Evolutionary conservation across 2,329 filamentous ascomycete genomes (phyloP).

Genomic region (Celoporthe dispersa): DNA sequence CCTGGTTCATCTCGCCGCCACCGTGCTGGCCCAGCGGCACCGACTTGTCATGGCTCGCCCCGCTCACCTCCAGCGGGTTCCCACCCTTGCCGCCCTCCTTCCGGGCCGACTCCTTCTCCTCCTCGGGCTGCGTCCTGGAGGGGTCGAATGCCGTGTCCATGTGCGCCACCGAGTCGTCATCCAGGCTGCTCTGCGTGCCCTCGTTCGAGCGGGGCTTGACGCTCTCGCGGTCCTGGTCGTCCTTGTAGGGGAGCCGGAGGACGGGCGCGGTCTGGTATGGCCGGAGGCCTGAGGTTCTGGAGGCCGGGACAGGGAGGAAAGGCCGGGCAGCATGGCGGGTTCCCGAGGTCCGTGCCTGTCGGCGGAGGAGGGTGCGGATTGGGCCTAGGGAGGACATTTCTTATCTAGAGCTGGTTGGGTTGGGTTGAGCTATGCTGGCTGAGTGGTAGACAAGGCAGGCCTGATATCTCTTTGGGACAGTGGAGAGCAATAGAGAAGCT

Average conservation of each 20-base stretch:
- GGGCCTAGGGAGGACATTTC: slow-evolving; percentile 23
- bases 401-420: not conserved
- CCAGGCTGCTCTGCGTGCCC: slow-evolving; percentile 69
- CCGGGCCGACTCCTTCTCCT: slow-evolving; percentile 51
- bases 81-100: slow-evolving; percentile 37
- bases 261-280: slow-evolving; percentile 41
- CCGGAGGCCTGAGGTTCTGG: slow-evolving; percentile 29
- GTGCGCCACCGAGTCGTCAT: slow-evolving; percentile 59
- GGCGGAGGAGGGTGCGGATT: slow-evolving; percentile 27
- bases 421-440: not conserved
- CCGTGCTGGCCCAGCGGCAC: slow-evolving; percentile 43
- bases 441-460: not conserved
- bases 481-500: not conserved
- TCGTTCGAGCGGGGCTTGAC: slow-evolving; percentile 70
- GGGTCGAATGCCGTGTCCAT: slow-evolving; percentile 71
- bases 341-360: slow-evolving; percentile 26
- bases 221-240: slow-evolving; percentile 61
- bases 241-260: slow-evolving; percentile 49
- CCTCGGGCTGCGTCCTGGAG: slow-evolving; percentile 68
- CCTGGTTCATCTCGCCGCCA: slow-evolving; percentile 38
- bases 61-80: slow-evolving; percentile 47
- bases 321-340: slow-evolving; percentile 14
- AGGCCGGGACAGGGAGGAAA: slow-evolving; percentile 14
- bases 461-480: not conserved
- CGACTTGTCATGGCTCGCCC: slow-evolving; percentile 50